phyloP scores from a whole-genome alignment of 2,329 filamentous ascomycete genomes.

The Sarocladium strictum region DNA sequence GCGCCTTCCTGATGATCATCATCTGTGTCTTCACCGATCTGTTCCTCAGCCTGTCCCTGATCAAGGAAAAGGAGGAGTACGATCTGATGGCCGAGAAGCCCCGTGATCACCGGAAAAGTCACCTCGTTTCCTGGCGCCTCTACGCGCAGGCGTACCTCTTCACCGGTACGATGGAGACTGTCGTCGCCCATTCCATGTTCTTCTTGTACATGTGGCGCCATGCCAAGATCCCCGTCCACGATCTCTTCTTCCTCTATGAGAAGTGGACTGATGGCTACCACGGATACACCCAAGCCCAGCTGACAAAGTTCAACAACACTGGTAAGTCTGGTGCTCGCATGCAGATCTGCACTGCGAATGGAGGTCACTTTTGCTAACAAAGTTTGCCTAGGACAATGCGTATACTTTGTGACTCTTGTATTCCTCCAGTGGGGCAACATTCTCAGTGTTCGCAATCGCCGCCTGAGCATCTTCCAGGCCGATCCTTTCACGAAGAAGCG shows the following conservation, averaged over 20 bases:
- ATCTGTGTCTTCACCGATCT: constrained; percentile 51
- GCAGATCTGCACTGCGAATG: too few relatives aligned
- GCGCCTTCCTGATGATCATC: constrained; percentile 51
- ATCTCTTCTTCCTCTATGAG: constrained; percentile 45
- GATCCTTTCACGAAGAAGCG: constrained; percentile 39
- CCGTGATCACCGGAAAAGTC: constrained; percentile 42
- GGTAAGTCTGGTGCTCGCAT: too few relatives aligned
- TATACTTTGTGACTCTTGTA: constrained; percentile 50
- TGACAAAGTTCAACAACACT: constrained; percentile 39
- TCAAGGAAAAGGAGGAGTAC: constrained; percentile 51
- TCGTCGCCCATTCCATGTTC: constrained; percentile 45
- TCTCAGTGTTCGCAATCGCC: constrained; percentile 43
- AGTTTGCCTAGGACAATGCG: constrained; percentile 36
- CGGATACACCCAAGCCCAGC: constrained; percentile 38
- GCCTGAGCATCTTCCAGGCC: constrained; percentile 44
- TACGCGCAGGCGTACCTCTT: constrained; percentile 48
- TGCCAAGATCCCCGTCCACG: constrained; percentile 39
- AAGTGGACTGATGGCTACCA: constrained; percentile 41
- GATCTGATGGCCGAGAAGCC: constrained; percentile 45
- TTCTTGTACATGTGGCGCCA: constrained; percentile 45
- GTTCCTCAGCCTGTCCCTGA: constrained; percentile 43
- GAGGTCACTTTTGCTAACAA: background rate
- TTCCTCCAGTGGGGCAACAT: constrained; percentile 50
- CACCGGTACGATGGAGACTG: constrained; percentile 44
- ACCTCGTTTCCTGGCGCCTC: constrained; percentile 46